Evolutionary conservation across 1,284 basidiomycete species (phyloP), one percentile per base, ranked within the genome.

Genomic region (Austroboletus novae-zelandiae): DNA sequence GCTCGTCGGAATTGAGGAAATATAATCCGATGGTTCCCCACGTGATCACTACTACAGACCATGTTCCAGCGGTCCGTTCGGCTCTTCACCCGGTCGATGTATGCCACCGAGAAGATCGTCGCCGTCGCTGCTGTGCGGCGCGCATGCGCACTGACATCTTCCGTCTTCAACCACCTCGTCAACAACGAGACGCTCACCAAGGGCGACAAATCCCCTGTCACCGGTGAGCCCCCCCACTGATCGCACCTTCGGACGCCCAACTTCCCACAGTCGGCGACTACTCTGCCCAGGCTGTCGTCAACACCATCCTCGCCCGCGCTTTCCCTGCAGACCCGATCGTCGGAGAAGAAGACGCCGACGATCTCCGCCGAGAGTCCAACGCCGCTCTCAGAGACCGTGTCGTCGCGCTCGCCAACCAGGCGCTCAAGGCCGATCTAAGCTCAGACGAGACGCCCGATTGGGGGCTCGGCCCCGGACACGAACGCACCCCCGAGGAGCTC

Each of bases 121-220:
- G 95, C 93, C 7, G 74, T 98, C 51, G 80, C 86, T n/a, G 94
- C 96, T 2, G 96, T 99, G 35, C 80, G 91, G 23, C 75, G 94
- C 40, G 96, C 95, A 9, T 96, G 91, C 65, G 73, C 79, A 27
- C 78, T 94, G 48, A 94, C 97, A 0, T 83, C 86, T 15, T 83
- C 86, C 8, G 92, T 98, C 14, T 98, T 98, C 73, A 86, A 90
- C 63, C 86, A 84, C 50, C 81, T 98, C 49, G 87, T 95, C 57
- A 87, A 85, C 59, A 82, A 84, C 60, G 95, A 98, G 68, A 93
- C 90, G 0, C 74, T 97, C 42, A 88, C 86, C 41, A 99, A 99
- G 69, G 85, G 81, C 47, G 97, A 99, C 77, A 94, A 95, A 71
- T 94, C 91, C 32, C 96, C 96, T 4, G 96, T 99, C 4, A 99